These are phyloP conservation scores for Afroboletus lepidellus DNA, from an alignment of 1,284 basidiomycete genomes.

Conservation along the genomic window DNA sequence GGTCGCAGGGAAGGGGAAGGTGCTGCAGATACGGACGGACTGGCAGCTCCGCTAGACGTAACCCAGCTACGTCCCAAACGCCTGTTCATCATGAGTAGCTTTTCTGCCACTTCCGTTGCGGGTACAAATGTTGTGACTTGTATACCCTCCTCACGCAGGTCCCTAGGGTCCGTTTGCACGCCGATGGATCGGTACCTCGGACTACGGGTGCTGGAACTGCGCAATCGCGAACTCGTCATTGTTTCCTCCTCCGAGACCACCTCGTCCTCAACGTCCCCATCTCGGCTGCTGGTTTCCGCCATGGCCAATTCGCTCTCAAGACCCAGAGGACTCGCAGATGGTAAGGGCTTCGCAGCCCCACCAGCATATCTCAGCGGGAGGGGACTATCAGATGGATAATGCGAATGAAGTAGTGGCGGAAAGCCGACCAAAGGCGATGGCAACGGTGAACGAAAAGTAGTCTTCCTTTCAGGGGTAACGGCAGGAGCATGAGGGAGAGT, in stretches of 20 bases:
- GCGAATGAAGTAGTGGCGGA: conserved; percentile 58
- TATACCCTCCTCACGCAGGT: conserved; percentile 24
- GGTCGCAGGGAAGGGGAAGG: conserved; percentile 8
- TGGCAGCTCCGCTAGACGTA: conserved; percentile 27
- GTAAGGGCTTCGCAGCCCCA: conserved; percentile 54
- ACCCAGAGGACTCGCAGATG: conserved; percentile 42
- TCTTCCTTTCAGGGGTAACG: conserved; percentile 31
- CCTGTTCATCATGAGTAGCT: conserved; percentile 16
- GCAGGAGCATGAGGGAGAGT: conserved; percentile 30
- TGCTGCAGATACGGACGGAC: conserved; percentile 28
- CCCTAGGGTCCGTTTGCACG: conserved; percentile 30
- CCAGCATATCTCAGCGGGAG: conserved; percentile 77
- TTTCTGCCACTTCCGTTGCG: conserved; percentile 17
- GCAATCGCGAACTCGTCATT: conserved; percentile 24
- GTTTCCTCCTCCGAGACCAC: conserved; percentile 54
- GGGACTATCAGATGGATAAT: conserved; percentile 82
- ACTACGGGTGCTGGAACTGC: conserved; percentile 12
- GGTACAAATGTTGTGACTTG: conserved; percentile 23
- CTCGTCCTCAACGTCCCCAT: conserved; percentile 82
- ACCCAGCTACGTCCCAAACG: conserved; percentile 38
- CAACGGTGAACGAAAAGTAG: conserved; percentile 24
- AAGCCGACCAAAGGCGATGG: conserved; percentile 42
- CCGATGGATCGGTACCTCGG: conserved; percentile 31
- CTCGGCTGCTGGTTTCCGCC: conserved; percentile 67
- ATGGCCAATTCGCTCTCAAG: conserved; percentile 51